phyloP scores from a whole-genome alignment of 257 asterid species.

The Ehretia macrophylla region DNA sequence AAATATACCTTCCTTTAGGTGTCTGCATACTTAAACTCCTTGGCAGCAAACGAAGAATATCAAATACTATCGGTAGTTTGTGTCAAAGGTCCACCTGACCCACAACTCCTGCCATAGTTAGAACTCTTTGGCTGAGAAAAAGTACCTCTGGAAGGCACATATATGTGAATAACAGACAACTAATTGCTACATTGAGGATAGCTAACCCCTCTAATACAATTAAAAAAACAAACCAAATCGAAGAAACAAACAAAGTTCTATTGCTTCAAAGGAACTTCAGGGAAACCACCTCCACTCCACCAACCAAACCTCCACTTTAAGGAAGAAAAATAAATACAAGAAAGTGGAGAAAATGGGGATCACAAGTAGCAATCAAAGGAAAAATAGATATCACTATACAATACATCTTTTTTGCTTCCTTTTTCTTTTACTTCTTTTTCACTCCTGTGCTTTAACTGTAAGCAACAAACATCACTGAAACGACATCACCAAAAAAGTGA shows the following conservation, averaged over 20 bases:
- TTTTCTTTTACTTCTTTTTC: constrained; percentile 44
- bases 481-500: constrained; percentile 37
- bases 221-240: constrained; percentile 23
- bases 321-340: constrained; percentile 13
- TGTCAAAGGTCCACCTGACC: constrained; percentile 46
- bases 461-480: constrained; percentile 28
- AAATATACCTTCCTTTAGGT: constrained; percentile 65
- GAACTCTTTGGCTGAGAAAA: constrained; percentile 30
- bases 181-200: constrained; percentile 16
- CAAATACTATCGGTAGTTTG: constrained; percentile 18
- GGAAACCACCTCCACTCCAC: constrained; percentile 92
- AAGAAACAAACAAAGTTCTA: constrained; percentile 38
- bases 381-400: constrained; percentile 29
- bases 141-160: constrained; percentile 3
- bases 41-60: constrained; percentile 27
- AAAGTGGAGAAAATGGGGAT: constrained; percentile 11
- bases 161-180: constrained; percentile 27
- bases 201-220: constrained; percentile 29
- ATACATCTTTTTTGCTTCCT: constrained; percentile 34
- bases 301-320: constrained; percentile 54
- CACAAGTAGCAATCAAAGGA: constrained; percentile 29
- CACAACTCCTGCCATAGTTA: constrained; percentile 46
- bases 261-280: constrained; percentile 79
- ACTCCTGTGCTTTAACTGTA: constrained; percentile 46
- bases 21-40: constrained; percentile 60